Evolutionary conservation across 2,329 filamentous ascomycete species (phyloP).

Genomic region (Amauroascus verrucosus): DNA sequence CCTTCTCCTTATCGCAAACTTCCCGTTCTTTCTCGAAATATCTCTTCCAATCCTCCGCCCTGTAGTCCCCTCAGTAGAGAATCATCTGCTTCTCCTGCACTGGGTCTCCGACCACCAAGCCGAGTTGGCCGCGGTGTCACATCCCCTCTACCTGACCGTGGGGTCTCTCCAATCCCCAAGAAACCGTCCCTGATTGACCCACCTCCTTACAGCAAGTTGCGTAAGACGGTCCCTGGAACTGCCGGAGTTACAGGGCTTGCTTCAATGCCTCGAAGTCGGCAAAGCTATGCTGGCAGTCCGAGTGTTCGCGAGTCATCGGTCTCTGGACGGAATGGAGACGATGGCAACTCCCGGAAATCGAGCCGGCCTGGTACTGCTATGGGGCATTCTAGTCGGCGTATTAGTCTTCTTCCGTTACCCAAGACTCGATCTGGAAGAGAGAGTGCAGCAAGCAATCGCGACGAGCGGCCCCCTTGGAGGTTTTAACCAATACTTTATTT

Average conservation of each 20-base stretch:
- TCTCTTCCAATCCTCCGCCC: conserved; percentile 33
- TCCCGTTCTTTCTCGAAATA: conserved; percentile 25
- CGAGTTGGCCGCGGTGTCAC: conserved; percentile 18
- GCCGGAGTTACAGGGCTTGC: conserved; percentile 14
- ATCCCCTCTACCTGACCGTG: conserved; percentile 8
- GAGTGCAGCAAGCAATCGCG: conserved; percentile 19
- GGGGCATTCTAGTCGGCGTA: conserved; percentile 32
- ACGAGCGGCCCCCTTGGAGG: conserved; percentile 30
- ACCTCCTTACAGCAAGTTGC: conserved; percentile 35
- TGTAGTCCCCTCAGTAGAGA: conserved; percentile 36
- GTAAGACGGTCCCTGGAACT: conserved; percentile 20
- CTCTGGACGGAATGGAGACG: conserved; percentile 1
- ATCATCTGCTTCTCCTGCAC: conserved; percentile 32
- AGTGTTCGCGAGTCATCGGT: conserved; percentile 13
- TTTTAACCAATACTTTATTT: conserved; percentile 12
- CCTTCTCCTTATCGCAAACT: conserved; percentile 44
- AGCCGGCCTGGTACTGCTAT: conserved; percentile 30
- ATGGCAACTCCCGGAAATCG: not conserved
- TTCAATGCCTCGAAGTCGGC: conserved; percentile 29
- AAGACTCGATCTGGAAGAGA: conserved; percentile 25
- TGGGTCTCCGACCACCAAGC: conserved; percentile 25
- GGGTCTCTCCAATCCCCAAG: conserved; percentile 20
- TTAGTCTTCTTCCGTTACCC: conserved; percentile 34
- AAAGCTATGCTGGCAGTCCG: conserved; percentile 31
- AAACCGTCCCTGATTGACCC: conserved; percentile 30